Evolutionary conservation across 768 basidiomycete genomes (phyloP), one percentile per base, ranked within the genome.

Genomic region (Leccinellum albellum): DNA sequence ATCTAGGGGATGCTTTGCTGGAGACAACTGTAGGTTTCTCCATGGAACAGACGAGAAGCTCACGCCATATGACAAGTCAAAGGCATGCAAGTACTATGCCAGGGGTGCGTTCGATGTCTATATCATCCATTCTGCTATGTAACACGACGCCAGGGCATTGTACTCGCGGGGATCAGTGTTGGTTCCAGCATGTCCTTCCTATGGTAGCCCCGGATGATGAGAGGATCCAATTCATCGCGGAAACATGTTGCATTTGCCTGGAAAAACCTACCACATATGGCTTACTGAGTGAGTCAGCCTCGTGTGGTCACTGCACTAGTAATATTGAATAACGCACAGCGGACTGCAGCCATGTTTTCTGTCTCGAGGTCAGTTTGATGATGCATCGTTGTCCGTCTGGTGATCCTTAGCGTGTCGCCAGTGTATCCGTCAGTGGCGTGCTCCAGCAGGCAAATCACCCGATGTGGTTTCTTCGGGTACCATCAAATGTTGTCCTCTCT

Each of bases 341-440:
- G 21, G 85, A 83, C 31, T 93, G 91, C 67, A 86, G 80, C 59
- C 91, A 93, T 69, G 74, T 89, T 49, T 92, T 91, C 69, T 93
- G 91, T 67, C 76, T 88, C 35, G 69, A 80, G 57, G 89, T 90
- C 66, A 56, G 79, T 71, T 47, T 21, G 32, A 48, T 51, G 49
- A 45, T 12, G 35, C 23, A 20, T 10, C 47, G 26, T 46, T 42
- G 15, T 20, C 23, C 23, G 26, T 51, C 50, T 31, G 53, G 48
- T 57, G 40, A 21, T 45, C 10, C 33, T 64, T 46, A 63, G 49
- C 46, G 45, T 32, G 20, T 51, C 3, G 14, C 26, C 62, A 91
- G 87, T 93, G 91, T 66, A 88, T 93, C 57, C 84, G 83, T 45
- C 81, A 82, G 64, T 93, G 91, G 91, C 83, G 91, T 26, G 82